These are phyloP conservation scores for Trametes maxima DNA, from an alignment of 768 basidiomycete species.

Conservation along the genomic window DNA sequence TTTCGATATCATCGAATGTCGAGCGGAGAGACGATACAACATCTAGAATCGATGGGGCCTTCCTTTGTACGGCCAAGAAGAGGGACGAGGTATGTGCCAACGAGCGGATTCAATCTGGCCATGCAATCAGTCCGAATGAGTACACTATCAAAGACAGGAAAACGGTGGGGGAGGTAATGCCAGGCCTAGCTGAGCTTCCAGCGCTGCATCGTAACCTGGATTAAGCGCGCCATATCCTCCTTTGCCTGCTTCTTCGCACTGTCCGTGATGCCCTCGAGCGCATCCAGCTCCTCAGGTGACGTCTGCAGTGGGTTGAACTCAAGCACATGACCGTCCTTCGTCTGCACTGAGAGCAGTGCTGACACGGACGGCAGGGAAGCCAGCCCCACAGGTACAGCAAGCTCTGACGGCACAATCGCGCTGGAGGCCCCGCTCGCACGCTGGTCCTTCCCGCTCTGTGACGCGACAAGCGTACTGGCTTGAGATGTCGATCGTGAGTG, in stretches of 20 bases:
- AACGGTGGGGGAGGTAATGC: background rate
- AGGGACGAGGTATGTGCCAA: no score
- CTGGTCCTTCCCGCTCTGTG: constrained; percentile 33
- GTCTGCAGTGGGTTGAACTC: constrained; percentile 83
- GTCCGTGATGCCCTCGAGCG: constrained; percentile 74
- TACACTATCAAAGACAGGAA: background rate
- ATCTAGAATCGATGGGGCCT: no score
- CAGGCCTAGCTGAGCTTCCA: constrained; percentile 57
- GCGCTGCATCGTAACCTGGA: constrained; percentile 73
- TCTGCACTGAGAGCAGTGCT: constrained; percentile 77
- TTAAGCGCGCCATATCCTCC: constrained; percentile 71
- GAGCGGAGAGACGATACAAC: no score
- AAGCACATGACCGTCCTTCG: constrained; percentile 77
- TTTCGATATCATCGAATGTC: no score
- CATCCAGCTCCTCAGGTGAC: constrained; percentile 71
- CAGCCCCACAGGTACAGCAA: constrained; percentile 13
- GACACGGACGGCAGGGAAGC: constrained; percentile 35
- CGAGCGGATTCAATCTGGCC: no score
- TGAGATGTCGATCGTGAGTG: constrained; percentile 58
- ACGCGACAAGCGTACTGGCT: constrained; percentile 44
- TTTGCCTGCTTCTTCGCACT: constrained; percentile 84
- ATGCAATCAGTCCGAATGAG: background rate
- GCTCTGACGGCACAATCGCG: background rate
- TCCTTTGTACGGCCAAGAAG: no score
- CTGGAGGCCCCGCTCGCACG: constrained; percentile 13